phyloP scores from a whole-genome alignment of 129 eudicot species.

The Arctium minus region DNA sequence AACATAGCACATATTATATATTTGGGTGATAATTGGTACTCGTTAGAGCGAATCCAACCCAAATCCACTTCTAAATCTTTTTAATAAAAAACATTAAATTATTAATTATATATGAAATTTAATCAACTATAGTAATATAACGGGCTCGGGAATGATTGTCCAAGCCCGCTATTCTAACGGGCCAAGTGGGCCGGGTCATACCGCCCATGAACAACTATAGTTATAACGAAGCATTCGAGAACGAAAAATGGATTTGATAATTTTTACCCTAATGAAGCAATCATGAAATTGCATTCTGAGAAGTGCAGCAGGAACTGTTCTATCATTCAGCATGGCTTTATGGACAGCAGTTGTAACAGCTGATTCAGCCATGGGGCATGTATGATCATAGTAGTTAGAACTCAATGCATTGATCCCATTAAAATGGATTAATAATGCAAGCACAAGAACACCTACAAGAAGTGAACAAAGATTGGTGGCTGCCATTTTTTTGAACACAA shows the following conservation, averaged over 20 bases:
- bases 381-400: slow-evolving; percentile 58
- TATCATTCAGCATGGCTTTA: slow-evolving; percentile 62
- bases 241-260: neutral
- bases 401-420: slow-evolving; percentile 34
- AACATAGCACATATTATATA: no score
- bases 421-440: slow-evolving; percentile 9
- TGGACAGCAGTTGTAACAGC: slow-evolving; percentile 38
- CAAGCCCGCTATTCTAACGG: no score
- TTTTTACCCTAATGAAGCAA: slow-evolving; percentile 43
- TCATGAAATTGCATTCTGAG: slow-evolving; percentile 51
- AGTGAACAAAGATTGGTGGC: slow-evolving; percentile 31
- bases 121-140: no score
- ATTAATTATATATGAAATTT: no score
- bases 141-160: no score
- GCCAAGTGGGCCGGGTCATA: no score
- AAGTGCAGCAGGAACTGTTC: slow-evolving; percentile 41
- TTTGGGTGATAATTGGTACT: no score
- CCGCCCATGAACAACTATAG: neutral
- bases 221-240: neutral
- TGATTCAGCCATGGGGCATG: slow-evolving; percentile 66
- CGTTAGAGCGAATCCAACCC: no score
- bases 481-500: slow-evolving; percentile 19
- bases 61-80: no score
- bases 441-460: slow-evolving; percentile 16
- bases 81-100: no score